Conservation (phyloP, 176 grass and related monocot genomes). For the Elaeis guineensis region DNA sequence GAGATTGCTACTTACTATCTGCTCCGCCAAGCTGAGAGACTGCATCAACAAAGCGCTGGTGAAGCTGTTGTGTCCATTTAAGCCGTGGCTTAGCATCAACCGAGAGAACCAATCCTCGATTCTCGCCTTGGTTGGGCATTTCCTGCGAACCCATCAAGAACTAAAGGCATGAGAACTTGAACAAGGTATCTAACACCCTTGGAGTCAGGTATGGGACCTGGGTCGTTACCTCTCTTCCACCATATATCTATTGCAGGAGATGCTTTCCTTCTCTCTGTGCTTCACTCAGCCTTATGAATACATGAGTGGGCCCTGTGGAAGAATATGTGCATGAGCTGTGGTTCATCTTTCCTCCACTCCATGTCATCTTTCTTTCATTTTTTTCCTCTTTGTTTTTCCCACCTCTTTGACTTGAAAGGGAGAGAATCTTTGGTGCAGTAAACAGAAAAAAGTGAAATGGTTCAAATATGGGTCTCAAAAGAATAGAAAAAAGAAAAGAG, state of each 20-base stretch:
- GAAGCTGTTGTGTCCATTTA: slow-evolving; percentile 74
- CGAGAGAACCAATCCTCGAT: neutral
- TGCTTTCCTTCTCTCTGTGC: slow-evolving; percentile 12
- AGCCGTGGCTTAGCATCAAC: slow-evolving; percentile 43
- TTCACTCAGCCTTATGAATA: slow-evolving; percentile 17
- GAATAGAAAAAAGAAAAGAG: slow-evolving; percentile 38
- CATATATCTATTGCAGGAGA: neutral
- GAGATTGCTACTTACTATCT: slow-evolving; percentile 40
- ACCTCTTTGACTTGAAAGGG: slow-evolving; percentile 86
- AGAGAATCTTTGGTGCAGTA: slow-evolving; percentile 92
- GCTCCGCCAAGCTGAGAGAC: slow-evolving; percentile 66
- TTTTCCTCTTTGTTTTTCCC: slow-evolving; percentile 55
- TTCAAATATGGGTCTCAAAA: slow-evolving; percentile 71
- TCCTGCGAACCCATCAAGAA: too few species aligned
- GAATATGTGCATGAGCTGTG: slow-evolving; percentile 55
- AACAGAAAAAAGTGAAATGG: slow-evolving; percentile 47
- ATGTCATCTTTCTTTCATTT: slow-evolving; percentile 23
- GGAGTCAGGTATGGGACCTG: neutral
- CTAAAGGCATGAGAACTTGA: too few species aligned
- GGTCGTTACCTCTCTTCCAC: neutral
- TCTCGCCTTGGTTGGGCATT: too few species aligned
- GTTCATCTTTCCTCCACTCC: slow-evolving; percentile 25
- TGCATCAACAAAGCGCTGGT: slow-evolving; percentile 51
- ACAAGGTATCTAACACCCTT: too few species aligned
- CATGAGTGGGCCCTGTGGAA: slow-evolving; percentile 25